phyloP scores from a whole-genome alignment of 768 basidiomycete genomes.

The Lentinula aciculospora region DNA sequence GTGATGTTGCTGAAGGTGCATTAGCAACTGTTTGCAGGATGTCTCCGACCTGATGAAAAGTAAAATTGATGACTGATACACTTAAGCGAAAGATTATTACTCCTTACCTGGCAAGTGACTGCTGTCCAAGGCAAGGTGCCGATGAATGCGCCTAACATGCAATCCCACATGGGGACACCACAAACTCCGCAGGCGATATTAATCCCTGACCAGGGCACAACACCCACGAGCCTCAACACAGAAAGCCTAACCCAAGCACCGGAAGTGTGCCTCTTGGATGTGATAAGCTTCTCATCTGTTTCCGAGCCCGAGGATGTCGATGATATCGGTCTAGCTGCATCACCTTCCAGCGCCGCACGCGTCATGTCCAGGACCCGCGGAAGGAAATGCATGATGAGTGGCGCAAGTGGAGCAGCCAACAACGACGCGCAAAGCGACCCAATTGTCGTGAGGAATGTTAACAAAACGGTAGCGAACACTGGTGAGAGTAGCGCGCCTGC shows the following conservation, averaged over 20 bases:
- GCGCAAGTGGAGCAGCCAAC: slow-evolving; percentile 79
- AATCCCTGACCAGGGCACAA: slow-evolving; percentile 96
- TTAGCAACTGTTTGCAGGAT: slow-evolving; percentile 81
- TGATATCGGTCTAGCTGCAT: neutral
- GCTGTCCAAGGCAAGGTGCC: slow-evolving; percentile 87
- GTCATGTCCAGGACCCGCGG: slow-evolving; percentile 85
- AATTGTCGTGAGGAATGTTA: slow-evolving; percentile 80
- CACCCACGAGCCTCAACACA: slow-evolving; percentile 82
- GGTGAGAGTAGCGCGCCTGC: slow-evolving; percentile 29
- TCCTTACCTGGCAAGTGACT: slow-evolving; percentile 78
- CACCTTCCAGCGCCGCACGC: slow-evolving; percentile 68
- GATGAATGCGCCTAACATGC: slow-evolving; percentile 77
- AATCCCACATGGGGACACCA: slow-evolving; percentile 70
- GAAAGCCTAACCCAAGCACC: slow-evolving; percentile 81
- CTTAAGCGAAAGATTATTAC: slow-evolving; percentile 7
- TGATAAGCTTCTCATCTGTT: slow-evolving; percentile 8
- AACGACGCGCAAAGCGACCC: slow-evolving; percentile 81
- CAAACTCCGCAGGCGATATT: slow-evolving; percentile 95
- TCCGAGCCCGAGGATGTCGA: neutral
- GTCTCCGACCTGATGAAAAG: slow-evolving; percentile 62
- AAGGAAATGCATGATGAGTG: slow-evolving; percentile 74
- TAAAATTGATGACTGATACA: neutral
- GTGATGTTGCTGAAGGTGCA: slow-evolving; percentile 60
- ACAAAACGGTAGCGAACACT: slow-evolving; percentile 69
- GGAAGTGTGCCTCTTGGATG: slow-evolving; percentile 25